These are phyloP conservation scores for Stagonosporopsis vannaccii DNA, from an alignment of 2,329 filamentous ascomycete species.

Conservation along the genomic window DNA sequence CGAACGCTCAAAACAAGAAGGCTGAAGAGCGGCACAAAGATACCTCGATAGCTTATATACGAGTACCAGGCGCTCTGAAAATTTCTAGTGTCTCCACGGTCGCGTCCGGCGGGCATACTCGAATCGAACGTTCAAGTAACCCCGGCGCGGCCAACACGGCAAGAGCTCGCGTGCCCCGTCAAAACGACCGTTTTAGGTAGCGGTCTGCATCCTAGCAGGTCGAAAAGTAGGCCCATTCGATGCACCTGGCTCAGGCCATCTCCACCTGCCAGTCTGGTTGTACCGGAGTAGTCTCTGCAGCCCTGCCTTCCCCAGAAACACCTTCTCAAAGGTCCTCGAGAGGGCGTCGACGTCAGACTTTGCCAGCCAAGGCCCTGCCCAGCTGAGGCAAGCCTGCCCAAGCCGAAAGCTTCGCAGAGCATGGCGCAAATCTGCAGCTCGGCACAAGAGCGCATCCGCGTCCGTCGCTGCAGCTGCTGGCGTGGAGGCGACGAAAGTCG, in stretches of 20 bases:
- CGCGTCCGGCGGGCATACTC: conserved; percentile 24
- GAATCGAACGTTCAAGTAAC: conserved; percentile 18
- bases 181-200: conserved; percentile 6
- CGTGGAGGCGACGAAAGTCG: conserved; percentile 9
- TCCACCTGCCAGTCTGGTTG: conserved; percentile 7
- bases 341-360: conserved; percentile 4
- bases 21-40: conserved; percentile 3
- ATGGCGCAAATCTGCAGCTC: conserved; percentile 6
- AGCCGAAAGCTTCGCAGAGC: conserved; percentile 20
- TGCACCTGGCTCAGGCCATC: conserved; percentile 2
- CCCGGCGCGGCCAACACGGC: conserved; percentile 11
- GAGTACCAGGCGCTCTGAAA: conserved; percentile 22
- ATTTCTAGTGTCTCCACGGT: conserved; percentile 32
- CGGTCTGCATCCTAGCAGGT: conserved; percentile 13
- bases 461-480: conserved; percentile 9
- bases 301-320: conserved; percentile 18
- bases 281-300: conserved; percentile 3
- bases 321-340: background rate
- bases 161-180: conserved; percentile 15
- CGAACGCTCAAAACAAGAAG: conserved; percentile 14
- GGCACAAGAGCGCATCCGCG: conserved; percentile 1
- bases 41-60: conserved; percentile 28
- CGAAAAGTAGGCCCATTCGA: conserved; percentile 2
- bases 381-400: conserved; percentile 18
- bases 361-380: conserved; percentile 14